A percentile compares a stretch with the other conserved stretches of the same genome.
Conservation (phyloP, 306 rosid genomes). For the Lathyrus oleraceus region DNA sequence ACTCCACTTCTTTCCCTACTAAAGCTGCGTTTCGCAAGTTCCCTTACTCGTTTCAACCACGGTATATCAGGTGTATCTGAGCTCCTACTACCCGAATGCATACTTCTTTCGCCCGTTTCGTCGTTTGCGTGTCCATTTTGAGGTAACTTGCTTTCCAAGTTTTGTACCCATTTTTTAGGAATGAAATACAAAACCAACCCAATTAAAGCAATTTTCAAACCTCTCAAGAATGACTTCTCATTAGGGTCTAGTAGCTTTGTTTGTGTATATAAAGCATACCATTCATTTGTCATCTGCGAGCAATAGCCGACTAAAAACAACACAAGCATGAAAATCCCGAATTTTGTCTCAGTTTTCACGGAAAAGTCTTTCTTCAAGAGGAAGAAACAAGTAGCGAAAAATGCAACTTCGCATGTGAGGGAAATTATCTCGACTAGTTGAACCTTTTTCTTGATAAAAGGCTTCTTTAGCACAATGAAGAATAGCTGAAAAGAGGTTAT, state of each 20-base stretch:
- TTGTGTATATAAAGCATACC: constrained; percentile 73
- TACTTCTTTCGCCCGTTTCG: constrained; percentile 37
- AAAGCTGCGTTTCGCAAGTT: constrained; percentile 70
- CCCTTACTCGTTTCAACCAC: constrained; percentile 69
- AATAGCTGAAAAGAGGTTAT: constrained; percentile 75
- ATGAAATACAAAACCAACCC: constrained; percentile 63
- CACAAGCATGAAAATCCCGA: constrained; percentile 63
- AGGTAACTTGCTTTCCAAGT: constrained; percentile 57
- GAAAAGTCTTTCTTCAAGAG: constrained; percentile 54
- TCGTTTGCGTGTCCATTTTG: constrained; percentile 36
- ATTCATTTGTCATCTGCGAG: constrained; percentile 65
- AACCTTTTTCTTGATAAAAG: constrained; percentile 86
- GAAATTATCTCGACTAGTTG: constrained; percentile 81
- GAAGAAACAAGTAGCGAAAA: constrained; percentile 52
- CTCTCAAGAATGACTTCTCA: constrained; percentile 54
- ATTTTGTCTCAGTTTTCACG: constrained; percentile 39
- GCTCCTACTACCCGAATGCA: constrained; percentile 47
- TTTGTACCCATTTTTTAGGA: constrained; percentile 53
- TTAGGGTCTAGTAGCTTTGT: constrained; percentile 60
- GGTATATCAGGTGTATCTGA: constrained; percentile 60
- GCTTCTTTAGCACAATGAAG: constrained; percentile 89
- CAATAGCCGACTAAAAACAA: constrained; percentile 63
- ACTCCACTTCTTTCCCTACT: constrained; percentile 56
- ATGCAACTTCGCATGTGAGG: constrained; percentile 55
- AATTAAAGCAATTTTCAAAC: constrained; percentile 60